Percentiles rank a stretch among this genome's conserved stretches.
Conservation (phyloP, 2,329 filamentous ascomycete species). For the Dactylella cylindrospora region DNA sequence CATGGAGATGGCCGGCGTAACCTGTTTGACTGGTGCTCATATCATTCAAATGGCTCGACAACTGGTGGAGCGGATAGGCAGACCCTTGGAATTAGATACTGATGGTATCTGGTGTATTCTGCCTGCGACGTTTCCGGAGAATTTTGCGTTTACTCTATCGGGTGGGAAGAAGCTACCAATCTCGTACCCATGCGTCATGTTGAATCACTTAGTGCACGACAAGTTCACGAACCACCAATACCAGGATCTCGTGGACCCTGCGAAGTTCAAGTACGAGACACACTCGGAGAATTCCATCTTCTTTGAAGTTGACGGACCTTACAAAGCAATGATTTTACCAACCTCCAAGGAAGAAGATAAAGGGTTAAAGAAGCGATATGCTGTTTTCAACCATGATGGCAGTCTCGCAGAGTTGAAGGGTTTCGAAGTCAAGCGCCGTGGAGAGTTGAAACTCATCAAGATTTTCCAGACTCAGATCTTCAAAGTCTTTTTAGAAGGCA, state of each 20-base stretch:
- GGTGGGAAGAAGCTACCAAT: conserved; percentile 96
- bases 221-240: conserved; percentile 98
- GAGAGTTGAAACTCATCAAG: conserved; percentile 98
- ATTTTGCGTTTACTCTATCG: conserved; percentile 90
- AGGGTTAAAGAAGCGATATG: conserved; percentile 98
- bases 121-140: conserved; percentile 92
- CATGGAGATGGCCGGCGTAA: conserved; percentile 98
- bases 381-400: conserved; percentile 97
- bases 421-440: conserved; percentile 95
- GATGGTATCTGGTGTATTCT: conserved; percentile 99
- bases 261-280: conserved; percentile 86
- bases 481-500: conserved; percentile 96
- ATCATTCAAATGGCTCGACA: conserved; percentile 97
- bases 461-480: conserved; percentile 99
- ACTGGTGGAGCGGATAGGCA: conserved; percentile 87
- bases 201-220: conserved; percentile 94
- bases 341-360: conserved; percentile 99
- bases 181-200: conserved; percentile 97
- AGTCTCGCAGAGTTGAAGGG: conserved; percentile 93
- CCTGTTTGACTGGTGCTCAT: conserved; percentile 89
- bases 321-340: conserved; percentile 94
- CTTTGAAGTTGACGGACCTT: conserved; percentile 97
- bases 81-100: conserved; percentile 91
- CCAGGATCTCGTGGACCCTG: conserved; percentile 78
- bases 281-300: conserved; percentile 99